These are phyloP conservation scores for Mycena kentingensis DNA, from an alignment of 768 basidiomycete species.

Conservation along the genomic window DNA sequence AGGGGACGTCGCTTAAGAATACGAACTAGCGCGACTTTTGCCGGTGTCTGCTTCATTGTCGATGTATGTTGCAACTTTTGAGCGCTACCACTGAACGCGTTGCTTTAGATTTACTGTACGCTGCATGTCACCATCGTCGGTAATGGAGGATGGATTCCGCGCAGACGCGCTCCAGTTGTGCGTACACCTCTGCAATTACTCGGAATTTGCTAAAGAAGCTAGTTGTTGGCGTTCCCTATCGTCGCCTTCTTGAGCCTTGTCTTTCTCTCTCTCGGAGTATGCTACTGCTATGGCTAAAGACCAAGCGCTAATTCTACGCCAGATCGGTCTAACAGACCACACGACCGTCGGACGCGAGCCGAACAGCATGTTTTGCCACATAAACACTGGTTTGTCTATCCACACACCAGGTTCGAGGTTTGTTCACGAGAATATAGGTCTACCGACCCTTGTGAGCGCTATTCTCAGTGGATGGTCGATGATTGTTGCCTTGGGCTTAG, in stretches of 20 bases:
- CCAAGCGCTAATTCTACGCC: neutral
- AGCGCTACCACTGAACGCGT: neutral
- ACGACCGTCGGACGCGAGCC: slow-evolving; percentile 7
- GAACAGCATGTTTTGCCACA: slow-evolving; percentile 11
- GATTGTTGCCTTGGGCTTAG: slow-evolving; percentile 18
- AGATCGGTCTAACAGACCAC: slow-evolving; percentile 15
- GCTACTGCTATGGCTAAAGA: neutral
- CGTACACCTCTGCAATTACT: neutral
- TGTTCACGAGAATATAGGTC: neutral
- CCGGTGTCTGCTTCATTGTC: slow-evolving; percentile 18
- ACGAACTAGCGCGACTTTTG: slow-evolving; percentile 5
- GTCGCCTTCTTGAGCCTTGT: neutral
- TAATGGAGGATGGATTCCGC: slow-evolving; percentile 4
- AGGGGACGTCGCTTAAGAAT: neutral
- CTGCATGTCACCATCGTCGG: neutral
- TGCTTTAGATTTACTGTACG: slow-evolving; percentile 2
- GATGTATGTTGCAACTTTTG: slow-evolving; percentile 7
- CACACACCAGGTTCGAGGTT: neutral
- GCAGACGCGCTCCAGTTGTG: slow-evolving; percentile 7
- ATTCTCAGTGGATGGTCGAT: slow-evolving; percentile 9
- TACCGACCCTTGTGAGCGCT: slow-evolving; percentile 1
- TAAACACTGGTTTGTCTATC: slow-evolving; percentile 14
- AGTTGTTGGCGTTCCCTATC: slow-evolving; percentile 7
- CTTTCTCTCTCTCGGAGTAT: slow-evolving; percentile 4
- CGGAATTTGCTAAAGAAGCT: neutral